Percentiles rank a stretch among this genome's conserved stretches.
These are phyloP conservation scores for Globisporangium emineosum DNA, from an alignment of 352 stramenopile species.

Conservation along the genomic window DNA sequence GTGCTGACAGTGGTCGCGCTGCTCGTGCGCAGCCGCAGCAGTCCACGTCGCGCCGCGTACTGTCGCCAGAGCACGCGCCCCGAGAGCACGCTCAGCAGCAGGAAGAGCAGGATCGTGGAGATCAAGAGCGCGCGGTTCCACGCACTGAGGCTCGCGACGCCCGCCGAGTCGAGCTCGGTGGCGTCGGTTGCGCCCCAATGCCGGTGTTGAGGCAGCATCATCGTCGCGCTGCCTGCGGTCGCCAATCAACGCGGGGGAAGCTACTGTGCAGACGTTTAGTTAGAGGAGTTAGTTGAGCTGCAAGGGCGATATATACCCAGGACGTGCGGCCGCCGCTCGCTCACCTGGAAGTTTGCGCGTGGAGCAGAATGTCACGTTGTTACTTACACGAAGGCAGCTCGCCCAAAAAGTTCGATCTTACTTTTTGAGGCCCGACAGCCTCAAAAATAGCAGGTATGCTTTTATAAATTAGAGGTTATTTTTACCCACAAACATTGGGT, in stretches of 20 bases:
- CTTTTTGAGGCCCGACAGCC: no score
- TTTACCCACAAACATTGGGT: no score
- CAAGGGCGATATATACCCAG: neutral
- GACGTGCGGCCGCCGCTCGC: neutral
- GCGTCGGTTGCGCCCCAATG: neutral
- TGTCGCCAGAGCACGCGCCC: constrained; percentile 50
- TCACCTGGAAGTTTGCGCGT: neutral
- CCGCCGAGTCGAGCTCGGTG: neutral
- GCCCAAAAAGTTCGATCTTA: no score
- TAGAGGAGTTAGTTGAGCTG: neutral
- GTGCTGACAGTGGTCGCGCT: neutral
- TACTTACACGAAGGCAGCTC: neutral
- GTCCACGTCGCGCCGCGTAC: constrained; percentile 31
- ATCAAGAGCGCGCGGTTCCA: constrained; percentile 47
- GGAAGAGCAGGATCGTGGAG: constrained; percentile 57
- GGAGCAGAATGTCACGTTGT: neutral
- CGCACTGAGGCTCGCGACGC: constrained; percentile 34
- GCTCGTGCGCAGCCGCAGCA: constrained; percentile 12
- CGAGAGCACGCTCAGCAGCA: constrained; percentile 54
- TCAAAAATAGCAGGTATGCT: no score
- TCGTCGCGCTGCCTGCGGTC: neutral
- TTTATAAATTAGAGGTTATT: no score
- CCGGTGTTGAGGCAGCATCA: constrained; percentile 9
- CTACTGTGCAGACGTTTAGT: neutral
- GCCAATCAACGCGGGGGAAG: neutral